Conservation (phyloP, 139 green algal species). For the Pseudopediastrum boryanum region DNA sequence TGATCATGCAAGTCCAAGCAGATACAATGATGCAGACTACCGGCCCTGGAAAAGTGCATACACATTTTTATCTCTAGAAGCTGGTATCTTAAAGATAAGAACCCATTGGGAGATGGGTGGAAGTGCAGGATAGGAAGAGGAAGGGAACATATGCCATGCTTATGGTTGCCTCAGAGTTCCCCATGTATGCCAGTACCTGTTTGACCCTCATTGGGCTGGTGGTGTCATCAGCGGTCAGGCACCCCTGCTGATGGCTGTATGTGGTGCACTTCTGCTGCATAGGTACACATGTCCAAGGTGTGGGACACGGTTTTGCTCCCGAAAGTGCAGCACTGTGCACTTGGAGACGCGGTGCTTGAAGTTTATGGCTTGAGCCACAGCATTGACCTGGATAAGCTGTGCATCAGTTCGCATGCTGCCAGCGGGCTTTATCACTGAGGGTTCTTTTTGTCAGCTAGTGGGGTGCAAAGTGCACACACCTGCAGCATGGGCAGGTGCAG, state of each 20-base stretch:
- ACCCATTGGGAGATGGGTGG: background rate
- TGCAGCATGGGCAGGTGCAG: too few species aligned
- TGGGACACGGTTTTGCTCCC: conserved; percentile 75
- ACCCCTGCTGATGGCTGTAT: background rate
- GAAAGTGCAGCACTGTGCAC: conserved; percentile 73
- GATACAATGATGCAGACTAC: too few species aligned
- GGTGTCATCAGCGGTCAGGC: background rate
- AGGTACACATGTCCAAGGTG: conserved; percentile 85
- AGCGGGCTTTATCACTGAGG: too few species aligned
- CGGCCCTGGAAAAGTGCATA: too few species aligned
- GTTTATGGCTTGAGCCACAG: conserved; percentile 55
- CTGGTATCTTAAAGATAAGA: too few species aligned
- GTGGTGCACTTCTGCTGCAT: background rate
- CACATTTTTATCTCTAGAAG: too few species aligned
- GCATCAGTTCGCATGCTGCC: too few species aligned
- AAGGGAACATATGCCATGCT: background rate
- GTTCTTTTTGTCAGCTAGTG: too few species aligned
- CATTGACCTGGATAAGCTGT: too few species aligned
- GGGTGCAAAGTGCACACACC: too few species aligned
- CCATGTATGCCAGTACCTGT: background rate
- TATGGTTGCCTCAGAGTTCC: background rate
- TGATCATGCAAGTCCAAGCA: too few species aligned
- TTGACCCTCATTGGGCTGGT: background rate
- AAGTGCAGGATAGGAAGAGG: background rate
- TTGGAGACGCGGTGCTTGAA: conserved; percentile 87